phyloP scores from a whole-genome alignment of 768 basidiomycete genomes.

The Amanita molliuscula region DNA sequence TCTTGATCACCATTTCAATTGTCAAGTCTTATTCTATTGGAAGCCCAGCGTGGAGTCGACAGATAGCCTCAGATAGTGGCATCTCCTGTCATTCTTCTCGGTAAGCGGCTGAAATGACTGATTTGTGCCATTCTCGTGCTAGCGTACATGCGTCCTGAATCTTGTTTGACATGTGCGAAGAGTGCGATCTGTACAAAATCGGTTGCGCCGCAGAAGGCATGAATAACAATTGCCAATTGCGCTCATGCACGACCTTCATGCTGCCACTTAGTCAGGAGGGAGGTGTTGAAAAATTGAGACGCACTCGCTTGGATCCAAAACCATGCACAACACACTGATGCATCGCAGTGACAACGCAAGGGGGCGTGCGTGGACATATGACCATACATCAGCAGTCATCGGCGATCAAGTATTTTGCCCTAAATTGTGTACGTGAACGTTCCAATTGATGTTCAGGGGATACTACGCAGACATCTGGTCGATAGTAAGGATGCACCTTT shows the following conservation, averaged over 20 bases:
- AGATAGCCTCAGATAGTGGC: slow-evolving; percentile 3
- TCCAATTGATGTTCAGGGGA: background rate
- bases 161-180: slow-evolving; percentile 7
- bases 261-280: background rate
- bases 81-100: slow-evolving; percentile 2
- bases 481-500: background rate
- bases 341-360: background rate
- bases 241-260: slow-evolving; percentile 4
- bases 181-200: background rate
- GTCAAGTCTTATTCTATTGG: background rate
- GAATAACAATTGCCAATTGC: background rate
- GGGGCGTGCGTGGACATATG: background rate
- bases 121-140: slow-evolving; percentile 1
- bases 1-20: slow-evolving; percentile 1
- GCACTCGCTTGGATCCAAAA: background rate
- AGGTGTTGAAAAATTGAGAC: background rate
- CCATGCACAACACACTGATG: background rate
- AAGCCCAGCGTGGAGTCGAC: background rate
- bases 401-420: slow-evolving; percentile 1
- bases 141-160: slow-evolving; percentile 5
- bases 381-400: background rate
- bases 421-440: background rate
- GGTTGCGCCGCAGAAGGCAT: background rate
- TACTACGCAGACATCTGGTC: background rate
- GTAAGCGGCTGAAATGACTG: background rate